phyloP scores from a whole-genome alignment of 768 basidiomycete genomes.

The Baorangia bicolor region DNA sequence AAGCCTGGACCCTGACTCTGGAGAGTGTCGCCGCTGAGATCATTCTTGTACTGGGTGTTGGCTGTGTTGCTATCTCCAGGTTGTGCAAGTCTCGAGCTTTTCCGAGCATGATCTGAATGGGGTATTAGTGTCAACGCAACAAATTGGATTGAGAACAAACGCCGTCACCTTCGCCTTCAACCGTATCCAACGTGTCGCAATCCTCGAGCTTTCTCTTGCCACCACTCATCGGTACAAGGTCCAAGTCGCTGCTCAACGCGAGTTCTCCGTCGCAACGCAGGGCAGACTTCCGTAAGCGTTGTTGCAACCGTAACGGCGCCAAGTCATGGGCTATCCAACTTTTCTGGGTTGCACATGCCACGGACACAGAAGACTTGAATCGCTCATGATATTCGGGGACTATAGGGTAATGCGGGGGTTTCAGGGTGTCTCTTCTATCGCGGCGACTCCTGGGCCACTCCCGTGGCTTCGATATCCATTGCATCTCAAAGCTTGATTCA shows the following conservation, averaged over 20 bases:
- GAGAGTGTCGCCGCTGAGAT: background rate
- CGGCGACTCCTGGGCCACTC: background rate
- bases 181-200: slow-evolving; percentile 5
- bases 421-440: background rate
- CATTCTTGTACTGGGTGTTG: background rate
- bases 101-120: slow-evolving; percentile 5
- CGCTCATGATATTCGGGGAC: slow-evolving; percentile 2
- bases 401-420: slow-evolving; percentile 3
- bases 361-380: background rate
- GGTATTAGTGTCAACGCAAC: background rate
- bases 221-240: slow-evolving; percentile 12
- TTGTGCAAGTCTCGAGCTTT: slow-evolving; percentile 7
- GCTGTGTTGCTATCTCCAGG: background rate
- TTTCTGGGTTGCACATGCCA: background rate
- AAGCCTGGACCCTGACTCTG: background rate
- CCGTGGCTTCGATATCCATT: background rate
- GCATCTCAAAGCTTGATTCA: background rate
- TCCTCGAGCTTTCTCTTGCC: slow-evolving; percentile 21
- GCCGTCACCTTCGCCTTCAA: slow-evolving; percentile 8
- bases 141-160: background rate
- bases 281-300: slow-evolving; percentile 8
- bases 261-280: background rate
- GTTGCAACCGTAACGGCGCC: background rate
- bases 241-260: background rate
- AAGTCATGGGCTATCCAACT: background rate